Evolutionary conservation across 257 asterid species (phyloP), one percentile per base, ranked within the genome.

Genomic region (Penstemon newberryi): DNA sequence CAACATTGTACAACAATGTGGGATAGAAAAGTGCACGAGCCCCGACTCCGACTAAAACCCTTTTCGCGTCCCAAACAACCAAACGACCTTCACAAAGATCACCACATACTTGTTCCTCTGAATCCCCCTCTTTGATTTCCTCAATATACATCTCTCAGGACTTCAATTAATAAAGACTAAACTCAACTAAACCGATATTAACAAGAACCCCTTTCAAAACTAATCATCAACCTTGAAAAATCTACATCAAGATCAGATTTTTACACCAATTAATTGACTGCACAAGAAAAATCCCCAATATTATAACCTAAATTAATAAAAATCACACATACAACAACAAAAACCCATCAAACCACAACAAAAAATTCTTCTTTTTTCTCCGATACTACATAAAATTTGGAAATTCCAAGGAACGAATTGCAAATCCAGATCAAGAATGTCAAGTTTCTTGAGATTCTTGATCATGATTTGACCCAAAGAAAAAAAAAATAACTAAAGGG

Each of bases 21-120:
- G 98, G 98, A 78, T 92, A 92, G 83, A 92, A 92, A 47, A 92
- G 96, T 49, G 92, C 95, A 38, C 98, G 98, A 58, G 96, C 96
- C 47, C 98, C 98, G 0, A 86, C 98, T 64, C 98, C 97, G 5
- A 92, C 95, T 78, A 92, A 78, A 55, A 74, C 84, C 88, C 92
- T 81, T 76, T 92, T 92, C 3, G 95, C 82, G 61, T 85, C 92
- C 74, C 80, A 80, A 75, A 78, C 83, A 65, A 86, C 39, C 13
- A 78, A 18, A 18, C 78, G 70, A 60, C 83, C 79, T 69, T 75
- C 56, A 67, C 69, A 65, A 52, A 37, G 36, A 79, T 86, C 86
- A 64, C 74, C 79, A 75, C 71, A 73, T 41, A 63, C 76, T 75
- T 78, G 70, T 63, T 80, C 83, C 45, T 76, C 86, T 43, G 36